Conservation (phyloP, 2,329 filamentous ascomycete species). For the Pezicula neosporulosa region DNA sequence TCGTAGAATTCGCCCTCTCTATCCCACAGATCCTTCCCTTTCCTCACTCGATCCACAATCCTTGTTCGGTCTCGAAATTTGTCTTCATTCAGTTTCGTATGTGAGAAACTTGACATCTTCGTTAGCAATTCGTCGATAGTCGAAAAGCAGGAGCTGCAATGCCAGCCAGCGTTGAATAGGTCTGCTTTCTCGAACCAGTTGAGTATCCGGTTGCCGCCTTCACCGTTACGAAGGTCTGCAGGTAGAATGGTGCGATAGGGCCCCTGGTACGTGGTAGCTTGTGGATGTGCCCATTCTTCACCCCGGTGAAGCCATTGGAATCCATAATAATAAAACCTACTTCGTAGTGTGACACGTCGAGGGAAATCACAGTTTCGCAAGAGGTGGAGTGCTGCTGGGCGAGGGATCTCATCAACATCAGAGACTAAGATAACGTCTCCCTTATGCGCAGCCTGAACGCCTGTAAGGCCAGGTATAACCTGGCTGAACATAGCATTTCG, state of each 20-base stretch:
- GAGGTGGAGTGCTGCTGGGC: constrained; percentile 30
- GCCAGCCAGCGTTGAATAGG: constrained; percentile 40
- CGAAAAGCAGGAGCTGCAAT: constrained; percentile 42
- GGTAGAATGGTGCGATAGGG: constrained; percentile 34
- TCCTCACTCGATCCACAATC: constrained; percentile 38
- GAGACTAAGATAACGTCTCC: constrained; percentile 41
- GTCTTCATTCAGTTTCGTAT: constrained; percentile 34
- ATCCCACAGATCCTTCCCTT: constrained; percentile 40
- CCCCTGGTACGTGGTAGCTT: constrained; percentile 40
- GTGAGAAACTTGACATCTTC: constrained; percentile 41
- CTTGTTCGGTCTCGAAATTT: constrained; percentile 35
- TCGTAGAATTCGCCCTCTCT: constrained; percentile 30
- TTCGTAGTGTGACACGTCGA: constrained; percentile 29
- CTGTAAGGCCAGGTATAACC: constrained; percentile 37
- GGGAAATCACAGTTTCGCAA: constrained; percentile 34
- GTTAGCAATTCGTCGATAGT: constrained; percentile 36
- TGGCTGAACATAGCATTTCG: constrained; percentile 56
- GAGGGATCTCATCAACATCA: constrained; percentile 43
- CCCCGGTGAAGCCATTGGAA: constrained; percentile 34
- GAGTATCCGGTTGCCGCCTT: constrained; percentile 16
- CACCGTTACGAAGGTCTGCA: constrained; percentile 33
- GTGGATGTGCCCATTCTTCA: constrained; percentile 38
- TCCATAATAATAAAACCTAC: constrained; percentile 34
- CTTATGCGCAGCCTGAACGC: constrained; percentile 23
- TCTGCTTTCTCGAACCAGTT: constrained; percentile 28